These are phyloP conservation scores for Roridomyces roridus DNA, from an alignment of 768 basidiomycete species.

Conservation along the genomic window DNA sequence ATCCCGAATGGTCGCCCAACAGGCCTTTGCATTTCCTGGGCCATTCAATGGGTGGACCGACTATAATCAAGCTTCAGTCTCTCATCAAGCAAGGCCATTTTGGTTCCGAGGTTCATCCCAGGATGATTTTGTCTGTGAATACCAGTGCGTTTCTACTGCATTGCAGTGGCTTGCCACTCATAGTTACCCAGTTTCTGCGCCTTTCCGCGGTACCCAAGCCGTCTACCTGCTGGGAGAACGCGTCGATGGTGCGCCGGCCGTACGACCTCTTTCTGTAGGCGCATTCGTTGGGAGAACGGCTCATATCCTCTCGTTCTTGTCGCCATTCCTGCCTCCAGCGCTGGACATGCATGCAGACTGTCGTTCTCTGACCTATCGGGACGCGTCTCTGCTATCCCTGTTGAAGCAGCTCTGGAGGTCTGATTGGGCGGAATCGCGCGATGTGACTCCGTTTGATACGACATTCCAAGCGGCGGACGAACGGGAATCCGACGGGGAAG, in stretches of 20 bases:
- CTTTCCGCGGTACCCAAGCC: slow-evolving; percentile 54
- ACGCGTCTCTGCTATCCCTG: slow-evolving; percentile 39
- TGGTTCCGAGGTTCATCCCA: slow-evolving; percentile 40
- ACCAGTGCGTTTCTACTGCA: slow-evolving; percentile 36
- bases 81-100: slow-evolving; percentile 50
- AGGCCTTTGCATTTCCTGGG: slow-evolving; percentile 56
- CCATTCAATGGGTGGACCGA: slow-evolving; percentile 56
- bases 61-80: slow-evolving; percentile 52
- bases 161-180: neutral
- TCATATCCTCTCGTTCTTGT: slow-evolving; percentile 49
- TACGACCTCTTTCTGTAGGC: slow-evolving; percentile 48
- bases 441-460: slow-evolving; percentile 53
- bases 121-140: slow-evolving; percentile 55
- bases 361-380: slow-evolving; percentile 45
- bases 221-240: slow-evolving; percentile 54
- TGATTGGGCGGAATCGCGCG: slow-evolving; percentile 54
- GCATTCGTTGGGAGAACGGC: slow-evolving; percentile 43
- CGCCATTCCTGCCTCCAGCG: slow-evolving; percentile 44
- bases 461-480: slow-evolving; percentile 53
- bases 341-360: slow-evolving; percentile 52
- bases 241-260: slow-evolving; percentile 44
- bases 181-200: slow-evolving; percentile 46
- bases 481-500: slow-evolving; percentile 46
- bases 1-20: slow-evolving; percentile 51
- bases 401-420: slow-evolving; percentile 49